Conservation (phyloP, 176 grass and related monocot genomes). For the Aegilops umbellulata region DNA sequence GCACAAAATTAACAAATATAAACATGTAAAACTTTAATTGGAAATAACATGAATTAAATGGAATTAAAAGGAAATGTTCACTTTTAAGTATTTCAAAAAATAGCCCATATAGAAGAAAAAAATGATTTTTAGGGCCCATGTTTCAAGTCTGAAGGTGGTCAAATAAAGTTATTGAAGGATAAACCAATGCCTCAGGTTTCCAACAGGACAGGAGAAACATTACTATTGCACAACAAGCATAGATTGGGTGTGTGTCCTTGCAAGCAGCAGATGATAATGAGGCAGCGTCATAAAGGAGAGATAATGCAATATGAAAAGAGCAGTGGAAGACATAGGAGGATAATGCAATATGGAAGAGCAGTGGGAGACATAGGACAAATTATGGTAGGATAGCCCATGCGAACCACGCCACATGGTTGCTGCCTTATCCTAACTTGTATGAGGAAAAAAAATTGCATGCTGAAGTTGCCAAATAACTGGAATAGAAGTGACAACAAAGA, state of each 20-base stretch:
- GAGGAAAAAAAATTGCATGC: background rate
- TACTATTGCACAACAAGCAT: constrained; percentile 7
- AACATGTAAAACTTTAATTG: constrained; percentile 10
- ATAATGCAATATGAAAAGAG: background rate
- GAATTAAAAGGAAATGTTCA: background rate
- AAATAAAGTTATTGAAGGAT: constrained; percentile 5
- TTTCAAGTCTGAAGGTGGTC: background rate
- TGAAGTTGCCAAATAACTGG: background rate
- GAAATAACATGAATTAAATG: constrained; percentile 14
- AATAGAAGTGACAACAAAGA: constrained; percentile 11
- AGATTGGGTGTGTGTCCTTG: background rate
- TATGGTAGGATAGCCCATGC: background rate
- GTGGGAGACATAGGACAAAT: background rate
- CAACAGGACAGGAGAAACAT: constrained; percentile 14
- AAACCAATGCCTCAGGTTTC: background rate
- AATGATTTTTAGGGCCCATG: constrained; percentile 1
- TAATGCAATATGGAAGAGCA: background rate
- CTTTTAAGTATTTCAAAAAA: constrained; percentile 5
- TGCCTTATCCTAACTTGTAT: constrained; percentile 5
- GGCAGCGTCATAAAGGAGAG: constrained; percentile 3
- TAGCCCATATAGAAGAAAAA: constrained; percentile 19
- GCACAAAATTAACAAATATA: constrained; percentile 28
- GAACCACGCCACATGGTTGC: background rate
- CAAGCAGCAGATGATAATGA: background rate
- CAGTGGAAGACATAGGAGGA: background rate